A percentile compares a stretch with the other conserved stretches of the same genome.
Evolutionary conservation across 768 basidiomycete species (phyloP).

Genomic region (Leccinellum albellum): DNA sequence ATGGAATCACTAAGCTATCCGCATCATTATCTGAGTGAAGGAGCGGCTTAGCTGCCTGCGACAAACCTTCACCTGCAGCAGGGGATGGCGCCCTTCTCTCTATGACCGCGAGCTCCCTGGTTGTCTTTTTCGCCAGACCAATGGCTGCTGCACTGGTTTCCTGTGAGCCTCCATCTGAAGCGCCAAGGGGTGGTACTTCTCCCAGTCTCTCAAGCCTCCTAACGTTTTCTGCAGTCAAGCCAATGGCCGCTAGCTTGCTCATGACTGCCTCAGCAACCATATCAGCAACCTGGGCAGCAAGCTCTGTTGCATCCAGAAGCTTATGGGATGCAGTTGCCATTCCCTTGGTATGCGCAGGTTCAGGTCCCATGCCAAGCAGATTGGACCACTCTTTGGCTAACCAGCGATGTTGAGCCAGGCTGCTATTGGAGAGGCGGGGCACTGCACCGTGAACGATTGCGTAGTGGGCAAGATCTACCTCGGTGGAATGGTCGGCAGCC

Average conservation of each 20-base stretch:
- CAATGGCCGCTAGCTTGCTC: neutral
- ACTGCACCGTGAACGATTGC: neutral
- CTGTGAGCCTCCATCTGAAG: neutral
- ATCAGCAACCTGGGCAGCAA: neutral
- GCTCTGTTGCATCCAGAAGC: neutral
- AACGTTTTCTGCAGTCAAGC: neutral
- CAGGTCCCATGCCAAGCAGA: neutral
- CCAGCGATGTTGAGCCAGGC: constrained; percentile 1
- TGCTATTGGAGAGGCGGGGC: neutral
- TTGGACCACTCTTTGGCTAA: constrained; percentile 3
- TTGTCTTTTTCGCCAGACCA: neutral
- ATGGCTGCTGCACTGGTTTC: neutral
- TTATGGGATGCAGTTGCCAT: neutral
- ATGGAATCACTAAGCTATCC: neutral
- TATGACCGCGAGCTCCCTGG: neutral
- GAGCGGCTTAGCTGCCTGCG: neutral
- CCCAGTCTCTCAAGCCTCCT: neutral
- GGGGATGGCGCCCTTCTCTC: neutral
- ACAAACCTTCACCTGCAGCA: no score
- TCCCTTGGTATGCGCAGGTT: neutral
- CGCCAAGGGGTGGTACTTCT: neutral
- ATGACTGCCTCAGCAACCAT: neutral
- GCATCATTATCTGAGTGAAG: neutral
- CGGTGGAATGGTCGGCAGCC: constrained; percentile 6
- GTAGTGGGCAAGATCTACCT: constrained; percentile 2